Percentiles rank a stretch among this genome's conserved stretches.
These are phyloP conservation scores for Davidsoniella virescens DNA, from an alignment of 2,329 filamentous ascomycete species.

Conservation along the genomic window DNA sequence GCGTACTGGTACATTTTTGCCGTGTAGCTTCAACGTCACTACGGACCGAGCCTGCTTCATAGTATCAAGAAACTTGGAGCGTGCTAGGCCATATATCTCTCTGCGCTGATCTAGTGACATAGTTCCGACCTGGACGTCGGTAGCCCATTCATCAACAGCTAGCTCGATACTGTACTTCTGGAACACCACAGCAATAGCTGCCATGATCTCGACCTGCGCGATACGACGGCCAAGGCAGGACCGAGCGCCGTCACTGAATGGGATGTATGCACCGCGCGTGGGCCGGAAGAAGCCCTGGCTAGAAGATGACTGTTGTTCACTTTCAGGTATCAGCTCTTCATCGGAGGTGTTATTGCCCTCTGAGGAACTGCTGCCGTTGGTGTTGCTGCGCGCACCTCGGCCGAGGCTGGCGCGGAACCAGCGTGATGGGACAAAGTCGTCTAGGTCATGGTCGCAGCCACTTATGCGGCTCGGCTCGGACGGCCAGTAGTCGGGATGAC, in stretches of 20 bases:
- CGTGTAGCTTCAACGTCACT: conserved; percentile 56
- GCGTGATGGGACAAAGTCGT: conserved; percentile 55
- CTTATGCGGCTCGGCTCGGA: conserved; percentile 27
- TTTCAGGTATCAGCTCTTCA: conserved; percentile 33
- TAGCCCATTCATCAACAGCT: conserved; percentile 44
- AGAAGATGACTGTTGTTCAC: conserved; percentile 26
- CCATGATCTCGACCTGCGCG: conserved; percentile 42
- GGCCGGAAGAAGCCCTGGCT: conserved; percentile 45
- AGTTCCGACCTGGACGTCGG: conserved; percentile 33
- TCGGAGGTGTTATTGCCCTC: conserved; percentile 18
- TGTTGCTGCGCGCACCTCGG: conserved; percentile 14
- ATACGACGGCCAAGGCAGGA: conserved; percentile 42
- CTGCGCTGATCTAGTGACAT: conserved; percentile 32
- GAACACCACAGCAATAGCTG: conserved; percentile 37
- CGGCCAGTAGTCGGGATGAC: conserved; percentile 62
- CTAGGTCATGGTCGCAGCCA: conserved; percentile 35
- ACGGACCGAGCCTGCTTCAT: conserved; percentile 41
- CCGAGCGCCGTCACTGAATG: conserved; percentile 42
- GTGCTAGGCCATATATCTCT: conserved; percentile 44
- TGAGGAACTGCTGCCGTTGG: conserved; percentile 14
- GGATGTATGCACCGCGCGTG: conserved; percentile 37
- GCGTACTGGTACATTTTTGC: conserved; percentile 44
- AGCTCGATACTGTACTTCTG: conserved; percentile 52
- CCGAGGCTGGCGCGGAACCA: conserved; percentile 37
- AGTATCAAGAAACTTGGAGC: conserved; percentile 33